These are phyloP conservation scores for Gaertneriomyces semiglobifer DNA, from an alignment of 192 early-diverging fungal species.

Conservation along the genomic window DNA sequence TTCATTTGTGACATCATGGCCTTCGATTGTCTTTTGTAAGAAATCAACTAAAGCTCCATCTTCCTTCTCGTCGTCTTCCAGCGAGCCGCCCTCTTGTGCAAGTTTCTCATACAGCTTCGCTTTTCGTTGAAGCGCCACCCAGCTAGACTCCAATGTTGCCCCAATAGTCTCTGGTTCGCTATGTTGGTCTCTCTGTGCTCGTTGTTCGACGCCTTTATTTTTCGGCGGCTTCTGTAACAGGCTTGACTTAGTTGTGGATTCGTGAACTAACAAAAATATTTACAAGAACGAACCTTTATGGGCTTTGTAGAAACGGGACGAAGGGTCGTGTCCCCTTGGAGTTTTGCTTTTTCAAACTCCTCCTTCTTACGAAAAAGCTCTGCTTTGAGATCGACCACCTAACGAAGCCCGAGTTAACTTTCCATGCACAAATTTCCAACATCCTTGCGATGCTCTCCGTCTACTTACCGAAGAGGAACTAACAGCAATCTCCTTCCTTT, in stretches of 20 bases:
- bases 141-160: constrained; percentile 35
- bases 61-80: constrained; percentile 35
- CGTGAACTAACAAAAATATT: neutral
- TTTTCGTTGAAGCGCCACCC: constrained; percentile 56
- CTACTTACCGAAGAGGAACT: constrained; percentile 29
- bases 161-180: constrained; percentile 15
- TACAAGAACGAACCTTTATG: constrained; percentile 30
- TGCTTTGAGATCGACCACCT: constrained; percentile 47
- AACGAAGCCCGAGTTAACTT: neutral
- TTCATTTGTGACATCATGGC: too few species aligned
- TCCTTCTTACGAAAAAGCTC: constrained; percentile 40
- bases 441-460: neutral
- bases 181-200: constrained; percentile 35
- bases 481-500: constrained; percentile 28
- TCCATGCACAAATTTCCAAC: neutral
- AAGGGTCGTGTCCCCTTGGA: constrained; percentile 7
- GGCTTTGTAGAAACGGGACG: constrained; percentile 23
- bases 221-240: constrained; percentile 31
- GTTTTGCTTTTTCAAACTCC: constrained; percentile 31
- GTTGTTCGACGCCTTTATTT: constrained; percentile 48
- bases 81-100: constrained; percentile 34
- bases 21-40: constrained; percentile 36
- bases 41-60: constrained; percentile 60
- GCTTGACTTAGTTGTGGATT: neutral
- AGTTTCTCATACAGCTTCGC: constrained; percentile 60